Conservation (phyloP, 2,329 filamentous ascomycete species). For the Aspergillus udagawae region DNA sequence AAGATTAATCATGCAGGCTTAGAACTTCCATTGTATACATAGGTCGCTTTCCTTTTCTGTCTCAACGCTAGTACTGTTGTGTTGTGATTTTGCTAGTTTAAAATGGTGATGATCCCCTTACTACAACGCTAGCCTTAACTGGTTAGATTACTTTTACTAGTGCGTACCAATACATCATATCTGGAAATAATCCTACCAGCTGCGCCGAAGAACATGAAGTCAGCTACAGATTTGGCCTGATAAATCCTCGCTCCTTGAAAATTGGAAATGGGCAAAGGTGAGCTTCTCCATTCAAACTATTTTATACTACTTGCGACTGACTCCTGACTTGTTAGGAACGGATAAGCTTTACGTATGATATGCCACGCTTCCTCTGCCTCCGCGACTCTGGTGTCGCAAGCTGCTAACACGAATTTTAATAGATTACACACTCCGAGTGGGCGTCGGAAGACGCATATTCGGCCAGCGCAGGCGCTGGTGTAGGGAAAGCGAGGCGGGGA, state of each 20-base stretch:
- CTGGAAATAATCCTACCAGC: background rate
- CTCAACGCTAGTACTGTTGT: no score
- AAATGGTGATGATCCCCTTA: background rate
- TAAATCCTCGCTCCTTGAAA: background rate
- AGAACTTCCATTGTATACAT: no score
- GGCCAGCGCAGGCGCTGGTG: conserved; percentile 69
- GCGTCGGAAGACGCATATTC: conserved; percentile 84
- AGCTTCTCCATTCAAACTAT: background rate
- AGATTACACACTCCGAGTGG: conserved; percentile 98
- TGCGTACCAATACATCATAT: background rate
- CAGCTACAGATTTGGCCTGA: background rate
- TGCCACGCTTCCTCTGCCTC: background rate
- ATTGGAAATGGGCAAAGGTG: conserved; percentile 28
- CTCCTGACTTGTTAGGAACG: conserved; percentile 35
- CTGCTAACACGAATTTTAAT: conserved; percentile 11
- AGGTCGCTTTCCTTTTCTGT: background rate
- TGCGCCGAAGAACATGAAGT: background rate
- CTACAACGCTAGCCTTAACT: background rate
- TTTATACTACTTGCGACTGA: background rate
- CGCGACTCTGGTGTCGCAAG: conserved; percentile 9
- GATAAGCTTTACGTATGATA: conserved; percentile 48
- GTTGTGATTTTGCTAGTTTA: background rate
- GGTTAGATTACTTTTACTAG: background rate
- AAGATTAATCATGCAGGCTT: no score
- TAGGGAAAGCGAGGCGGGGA: conserved; percentile 51